Evolutionary conservation across 2,329 filamentous ascomycete species (phyloP).

Genomic region (Cladobotryum mycophilum): DNA sequence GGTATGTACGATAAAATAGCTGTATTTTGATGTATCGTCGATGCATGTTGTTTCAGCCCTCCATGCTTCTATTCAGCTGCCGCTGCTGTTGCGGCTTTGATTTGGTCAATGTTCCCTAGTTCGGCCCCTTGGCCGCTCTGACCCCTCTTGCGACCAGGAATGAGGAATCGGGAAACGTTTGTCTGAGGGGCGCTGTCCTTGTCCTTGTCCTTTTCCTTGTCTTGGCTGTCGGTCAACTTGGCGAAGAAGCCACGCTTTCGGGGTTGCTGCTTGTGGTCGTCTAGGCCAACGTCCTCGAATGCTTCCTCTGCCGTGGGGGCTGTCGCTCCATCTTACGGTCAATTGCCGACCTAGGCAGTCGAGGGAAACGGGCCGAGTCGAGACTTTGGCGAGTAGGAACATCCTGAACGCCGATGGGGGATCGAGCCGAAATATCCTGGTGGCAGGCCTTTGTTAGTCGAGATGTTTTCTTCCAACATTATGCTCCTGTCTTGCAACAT

Average conservation of each 20-base stretch:
- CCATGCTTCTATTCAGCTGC: constrained; percentile 8
- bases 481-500: no score
- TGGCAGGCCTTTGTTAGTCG: constrained; percentile 14
- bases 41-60: background rate
- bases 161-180: constrained; percentile 54
- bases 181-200: constrained; percentile 24
- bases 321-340: constrained; percentile 53
- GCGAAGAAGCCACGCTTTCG: constrained; percentile 68
- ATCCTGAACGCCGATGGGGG: constrained; percentile 60
- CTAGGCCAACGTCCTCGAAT: constrained; percentile 88
- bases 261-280: constrained; percentile 55
- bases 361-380: constrained; percentile 63
- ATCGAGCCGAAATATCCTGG: constrained; percentile 85
- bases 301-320: constrained; percentile 65
- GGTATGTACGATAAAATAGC: constrained; percentile 6
- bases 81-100: constrained; percentile 20
- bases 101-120: constrained; percentile 55
- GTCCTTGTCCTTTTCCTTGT: constrained; percentile 21
- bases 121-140: constrained; percentile 62
- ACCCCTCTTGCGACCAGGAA: constrained; percentile 65
- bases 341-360: constrained; percentile 56
- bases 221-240: constrained; percentile 58
- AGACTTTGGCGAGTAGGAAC: constrained; percentile 67
- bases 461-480: no score
- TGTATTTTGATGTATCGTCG: constrained; percentile 14